These are phyloP conservation scores for Sinapis alba DNA, from an alignment of 441 rosid genomes.

Conservation along the genomic window DNA sequence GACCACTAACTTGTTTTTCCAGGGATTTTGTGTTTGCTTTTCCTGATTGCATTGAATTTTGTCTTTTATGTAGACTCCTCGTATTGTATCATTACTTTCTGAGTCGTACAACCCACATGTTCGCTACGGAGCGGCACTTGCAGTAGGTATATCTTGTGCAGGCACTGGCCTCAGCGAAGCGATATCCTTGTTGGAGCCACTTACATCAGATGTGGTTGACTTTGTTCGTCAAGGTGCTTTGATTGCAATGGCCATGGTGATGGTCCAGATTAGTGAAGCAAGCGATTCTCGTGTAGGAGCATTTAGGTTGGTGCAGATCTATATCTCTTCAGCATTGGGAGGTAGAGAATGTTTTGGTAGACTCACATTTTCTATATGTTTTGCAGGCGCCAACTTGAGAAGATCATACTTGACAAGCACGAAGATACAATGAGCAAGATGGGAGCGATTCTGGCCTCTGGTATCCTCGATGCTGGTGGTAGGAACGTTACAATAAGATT, in stretches of 20 bases:
- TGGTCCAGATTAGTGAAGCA: constrained; percentile 95
- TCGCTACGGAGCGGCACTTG: constrained; percentile 98
- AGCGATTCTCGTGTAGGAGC: constrained; percentile 94
- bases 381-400: constrained; percentile 87
- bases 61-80: constrained; percentile 18
- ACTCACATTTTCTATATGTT: not conserved
- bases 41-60: not conserved
- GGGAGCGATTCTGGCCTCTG: constrained; percentile 98
- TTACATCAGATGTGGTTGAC: constrained; percentile 98
- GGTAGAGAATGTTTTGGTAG: constrained; percentile 22
- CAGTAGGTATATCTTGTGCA: constrained; percentile 98
- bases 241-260: constrained; percentile 99
- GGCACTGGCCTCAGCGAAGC: constrained; percentile 98
- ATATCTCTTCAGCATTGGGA: not conserved
- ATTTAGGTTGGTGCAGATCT: constrained; percentile 63
- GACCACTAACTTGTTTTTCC: constrained; percentile 6
- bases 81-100: constrained; percentile 88
- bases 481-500: constrained; percentile 92
- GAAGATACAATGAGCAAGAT: constrained; percentile 99
- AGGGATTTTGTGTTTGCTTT: constrained; percentile 1
- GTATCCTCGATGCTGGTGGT: constrained; percentile 98
- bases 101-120: constrained; percentile 99
- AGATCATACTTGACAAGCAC: constrained; percentile 92
- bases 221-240: constrained; percentile 99
- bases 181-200: constrained; percentile 89